A percentile compares a stretch with the other conserved stretches of the same genome.
These are phyloP conservation scores for Colletotrichum magnum DNA, from an alignment of 2,329 filamentous ascomycete genomes.

Conservation along the genomic window DNA sequence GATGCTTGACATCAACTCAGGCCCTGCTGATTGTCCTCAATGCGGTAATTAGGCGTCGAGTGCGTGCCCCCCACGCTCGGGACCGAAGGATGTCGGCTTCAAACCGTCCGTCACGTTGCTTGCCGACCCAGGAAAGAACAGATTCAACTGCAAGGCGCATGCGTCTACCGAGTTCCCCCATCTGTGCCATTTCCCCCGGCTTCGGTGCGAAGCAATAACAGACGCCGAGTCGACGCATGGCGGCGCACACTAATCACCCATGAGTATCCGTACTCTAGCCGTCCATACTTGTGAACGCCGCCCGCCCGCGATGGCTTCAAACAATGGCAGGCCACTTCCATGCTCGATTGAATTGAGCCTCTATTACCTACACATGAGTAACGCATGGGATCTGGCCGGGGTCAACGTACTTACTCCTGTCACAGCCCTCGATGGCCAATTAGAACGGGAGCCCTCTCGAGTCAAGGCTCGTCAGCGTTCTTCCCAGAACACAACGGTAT, in stretches of 20 bases:
- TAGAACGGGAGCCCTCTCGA: no score
- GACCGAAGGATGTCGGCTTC: slow-evolving; percentile 5
- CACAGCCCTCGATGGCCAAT: no score
- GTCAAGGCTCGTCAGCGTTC: no score
- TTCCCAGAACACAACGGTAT: no score
- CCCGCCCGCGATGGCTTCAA: slow-evolving; percentile 7
- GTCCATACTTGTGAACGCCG: slow-evolving; percentile 11
- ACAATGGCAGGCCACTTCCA: neutral
- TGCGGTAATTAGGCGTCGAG: no score
- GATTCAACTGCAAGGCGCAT: neutral
- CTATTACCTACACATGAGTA: no score
- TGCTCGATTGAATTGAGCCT: neutral
- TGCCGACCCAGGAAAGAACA: slow-evolving; percentile 4
- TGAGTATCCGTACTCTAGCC: neutral
- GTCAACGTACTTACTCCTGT: no score
- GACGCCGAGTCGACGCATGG: slow-evolving; percentile 17
- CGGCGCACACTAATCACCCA: slow-evolving; percentile 13
- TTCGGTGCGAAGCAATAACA: neutral
- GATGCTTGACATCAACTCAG: neutral
- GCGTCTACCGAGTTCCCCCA: slow-evolving; percentile 5
- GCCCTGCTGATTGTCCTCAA: neutral
- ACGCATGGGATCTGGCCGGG: no score
- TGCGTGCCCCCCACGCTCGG: slow-evolving; percentile 20
- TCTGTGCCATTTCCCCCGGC: neutral
- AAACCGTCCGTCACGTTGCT: slow-evolving; percentile 8